Percentiles rank a stretch among this genome's conserved stretches.
Evolutionary conservation across 352 stramenopile species (phyloP).

Genomic region (Globisporangium canariense): DNA sequence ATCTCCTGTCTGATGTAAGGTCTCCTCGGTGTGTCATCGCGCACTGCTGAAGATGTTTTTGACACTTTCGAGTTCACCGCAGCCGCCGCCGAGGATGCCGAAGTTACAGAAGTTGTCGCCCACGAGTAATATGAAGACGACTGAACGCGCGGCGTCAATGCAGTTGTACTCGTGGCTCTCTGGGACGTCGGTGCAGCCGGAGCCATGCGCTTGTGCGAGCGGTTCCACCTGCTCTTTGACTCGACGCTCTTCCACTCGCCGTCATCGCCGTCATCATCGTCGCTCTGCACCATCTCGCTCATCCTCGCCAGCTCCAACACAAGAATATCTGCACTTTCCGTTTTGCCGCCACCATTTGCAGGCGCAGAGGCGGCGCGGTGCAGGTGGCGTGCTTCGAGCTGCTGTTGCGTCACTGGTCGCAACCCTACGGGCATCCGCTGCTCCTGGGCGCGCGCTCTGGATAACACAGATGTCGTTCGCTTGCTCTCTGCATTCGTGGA

Average conservation of each 20-base stretch:
- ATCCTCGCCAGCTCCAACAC: background rate
- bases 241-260: conserved; percentile 18
- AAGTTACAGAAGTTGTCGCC: conserved; percentile 10
- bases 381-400: conserved; percentile 15
- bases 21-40: conserved; percentile 1
- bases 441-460: background rate
- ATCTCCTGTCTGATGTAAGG: background rate
- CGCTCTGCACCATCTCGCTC: background rate
- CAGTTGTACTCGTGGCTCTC: background rate
- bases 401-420: conserved; percentile 18
- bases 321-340: background rate
- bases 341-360: background rate
- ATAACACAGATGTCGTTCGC: background rate
- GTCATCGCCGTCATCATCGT: conserved; percentile 1
- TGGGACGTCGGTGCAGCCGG: background rate
- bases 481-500: background rate
- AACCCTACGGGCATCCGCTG: conserved; percentile 11
- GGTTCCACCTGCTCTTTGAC: conserved; percentile 14
- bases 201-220: conserved; percentile 9
- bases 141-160: background rate
- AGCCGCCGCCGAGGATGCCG: background rate
- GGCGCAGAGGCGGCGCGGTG: conserved; percentile 4
- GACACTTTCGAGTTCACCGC: background rate
- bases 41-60: background rate
- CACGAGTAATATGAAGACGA: conserved; percentile 11